These are phyloP conservation scores for Halenospora varia DNA, from an alignment of 495 filamentous ascomycete species.

Conservation along the genomic window DNA sequence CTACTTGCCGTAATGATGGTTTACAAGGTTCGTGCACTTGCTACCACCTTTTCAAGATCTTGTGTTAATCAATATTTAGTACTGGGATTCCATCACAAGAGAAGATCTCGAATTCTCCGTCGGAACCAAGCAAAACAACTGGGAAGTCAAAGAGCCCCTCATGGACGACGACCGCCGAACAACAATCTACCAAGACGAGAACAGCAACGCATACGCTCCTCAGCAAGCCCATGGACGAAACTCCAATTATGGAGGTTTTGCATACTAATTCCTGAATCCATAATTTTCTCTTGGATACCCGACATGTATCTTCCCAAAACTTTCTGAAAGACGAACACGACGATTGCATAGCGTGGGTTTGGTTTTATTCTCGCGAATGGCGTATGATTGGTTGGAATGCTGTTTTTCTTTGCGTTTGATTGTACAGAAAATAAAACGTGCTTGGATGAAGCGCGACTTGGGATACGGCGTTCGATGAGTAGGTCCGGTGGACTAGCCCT, in stretches of 20 bases:
- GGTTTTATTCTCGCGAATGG: background rate
- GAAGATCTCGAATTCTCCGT: slow-evolving; percentile 99
- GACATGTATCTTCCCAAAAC: background rate
- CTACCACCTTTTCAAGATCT: slow-evolving; percentile 3
- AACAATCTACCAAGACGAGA: slow-evolving; percentile 52
- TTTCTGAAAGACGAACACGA: background rate
- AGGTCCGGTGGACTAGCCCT: background rate
- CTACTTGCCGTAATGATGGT: slow-evolving; percentile 98
- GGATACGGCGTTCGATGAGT: background rate
- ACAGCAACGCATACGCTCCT: slow-evolving; percentile 9
- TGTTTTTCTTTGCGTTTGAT: background rate
- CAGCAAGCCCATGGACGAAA: slow-evolving; percentile 7
- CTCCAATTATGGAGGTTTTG: slow-evolving; percentile 29
- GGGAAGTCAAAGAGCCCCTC: slow-evolving; percentile 95
- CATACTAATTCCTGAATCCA: slow-evolving; percentile 10
- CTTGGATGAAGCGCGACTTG: background rate
- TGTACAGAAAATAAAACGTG: background rate
- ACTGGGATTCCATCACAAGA: slow-evolving; percentile 98
- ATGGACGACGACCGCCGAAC: slow-evolving; percentile 82
- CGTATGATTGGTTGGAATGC: background rate
- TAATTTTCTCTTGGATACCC: background rate
- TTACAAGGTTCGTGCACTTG: slow-evolving; percentile 82
- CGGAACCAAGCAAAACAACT: slow-evolving; percentile 89
- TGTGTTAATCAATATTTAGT: slow-evolving; percentile 45
- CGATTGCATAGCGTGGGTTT: background rate